Evolutionary conservation across 1,284 basidiomycete genomes (phyloP), one percentile per base, ranked within the genome.

Genomic region (Malassezia equina): DNA sequence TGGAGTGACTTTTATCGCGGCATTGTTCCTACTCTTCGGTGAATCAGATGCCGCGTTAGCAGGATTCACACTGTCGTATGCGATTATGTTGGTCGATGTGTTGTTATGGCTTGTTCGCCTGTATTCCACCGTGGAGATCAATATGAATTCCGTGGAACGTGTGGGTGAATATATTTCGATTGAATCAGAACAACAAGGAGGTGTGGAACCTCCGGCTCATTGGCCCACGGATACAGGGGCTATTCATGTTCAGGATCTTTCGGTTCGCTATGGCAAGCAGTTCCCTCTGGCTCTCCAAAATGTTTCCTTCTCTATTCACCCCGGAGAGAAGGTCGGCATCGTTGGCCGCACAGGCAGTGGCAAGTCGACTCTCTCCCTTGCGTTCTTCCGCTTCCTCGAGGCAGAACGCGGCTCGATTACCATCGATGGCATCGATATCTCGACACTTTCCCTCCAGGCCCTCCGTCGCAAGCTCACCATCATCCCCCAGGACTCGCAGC

Each of bases 321-420:
- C 73, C 7, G 65, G 72, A 7, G 66, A 75, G 47, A 75, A 73
- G 55, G 62, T 75, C 55, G 73, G 72, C 25, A 71, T 73, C 39
- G 67, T 73, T 4, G 71, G 73, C 13, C 79, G 88, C 44, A 94
- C 90, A 0, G 91, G 93, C 15, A 77, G 78, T 23, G 88, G 88
- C 43, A 90, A 91, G 77, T 86, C 84, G 53, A 94, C 90, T 1
- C 80, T 95, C 15, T 90, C 90, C 0, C 78, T 94, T 24, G 87
- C 86, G 19, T 90, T 95, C 79, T 95, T 96, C 84, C 83, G 94
- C 48, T 94, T 95, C 66, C 85, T 85, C 7, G 90, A 96, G 66
- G 89, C 90, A 0, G 78, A 81, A 1, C 77, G 78, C 9, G 91
- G 91, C 0, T 81, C 79, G 44, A 95, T 98, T 54, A 52, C 84